Evolutionary conservation across 2,329 filamentous ascomycete species (phyloP), one percentile per base, ranked within the genome.

Genomic region (Teratosphaeriaceae sp.): DNA sequence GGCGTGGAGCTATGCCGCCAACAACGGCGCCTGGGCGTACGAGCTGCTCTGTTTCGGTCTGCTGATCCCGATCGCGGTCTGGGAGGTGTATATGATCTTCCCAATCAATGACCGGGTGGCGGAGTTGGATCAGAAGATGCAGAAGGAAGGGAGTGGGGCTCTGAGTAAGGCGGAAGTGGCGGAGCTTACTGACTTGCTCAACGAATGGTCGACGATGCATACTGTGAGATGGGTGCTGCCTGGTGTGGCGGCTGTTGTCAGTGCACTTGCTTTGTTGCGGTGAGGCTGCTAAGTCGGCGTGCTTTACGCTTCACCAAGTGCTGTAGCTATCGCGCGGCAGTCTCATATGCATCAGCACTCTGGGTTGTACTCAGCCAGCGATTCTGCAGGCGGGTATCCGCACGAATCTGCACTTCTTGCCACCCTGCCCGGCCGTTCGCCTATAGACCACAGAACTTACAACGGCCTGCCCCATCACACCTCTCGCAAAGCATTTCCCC

Each of bases 11-110:
- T 20, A 18, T 16, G 29, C 5, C 19, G 24, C 11, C 16, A 34
- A 15, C 19, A 26, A 38, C n/a, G 35, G 12, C 15, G 13, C 24
- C 8, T 43, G 40, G 35, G 21, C 13, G 9, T 47, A 35, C 36
- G 36, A 47, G 22, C 23, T 37, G 1, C 38, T 38, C 13, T 38
- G 34, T 18, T 15, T 29, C 12, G 31, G 18, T 3, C 19, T 31
- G 13, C 23, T 47, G 12, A 23, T 42, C 4, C 33, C 34, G 18
- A 38, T 16, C 21, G 53, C 48, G 27, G 46, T 45, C 22, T 47
- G 21, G 3, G 51, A 43, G 19, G 55, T 51, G 1, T 45, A 55
- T 1, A 47, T 44, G 27, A 43, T 33, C 22, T 47, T 47, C 16
- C 45, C 42, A 4, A 47, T 47, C 15, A 47, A 47, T 18, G 45